Percentiles rank a stretch among this genome's conserved stretches.
Evolutionary conservation across 1,284 basidiomycete species (phyloP).

Genomic region (Cutaneotrichosporon spelunceum): DNA sequence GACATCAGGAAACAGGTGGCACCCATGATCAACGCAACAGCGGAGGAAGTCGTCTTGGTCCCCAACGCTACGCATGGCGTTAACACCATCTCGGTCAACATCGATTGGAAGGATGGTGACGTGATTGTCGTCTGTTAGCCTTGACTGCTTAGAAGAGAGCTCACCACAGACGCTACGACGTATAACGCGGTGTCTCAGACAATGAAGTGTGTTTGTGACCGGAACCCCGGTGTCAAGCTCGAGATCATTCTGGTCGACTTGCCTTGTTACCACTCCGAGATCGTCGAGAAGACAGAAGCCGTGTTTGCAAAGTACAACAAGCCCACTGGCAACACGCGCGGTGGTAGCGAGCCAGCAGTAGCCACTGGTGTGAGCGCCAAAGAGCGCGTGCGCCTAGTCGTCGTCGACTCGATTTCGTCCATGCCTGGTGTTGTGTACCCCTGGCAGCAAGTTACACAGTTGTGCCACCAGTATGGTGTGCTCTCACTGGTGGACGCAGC

Average conservation of each 20-base stretch:
- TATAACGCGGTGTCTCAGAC: constrained; percentile 63
- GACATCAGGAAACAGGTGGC: constrained; percentile 59
- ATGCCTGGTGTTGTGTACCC: constrained; percentile 68
- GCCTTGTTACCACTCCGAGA: constrained; percentile 63
- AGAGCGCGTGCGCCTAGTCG: constrained; percentile 58
- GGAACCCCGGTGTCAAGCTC: constrained; percentile 57
- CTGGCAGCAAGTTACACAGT: constrained; percentile 70
- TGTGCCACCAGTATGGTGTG: constrained; percentile 67
- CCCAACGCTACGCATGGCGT: constrained; percentile 66
- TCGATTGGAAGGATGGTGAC: constrained; percentile 59
- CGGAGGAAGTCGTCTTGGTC: constrained; percentile 65
- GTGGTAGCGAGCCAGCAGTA: constrained; percentile 12
- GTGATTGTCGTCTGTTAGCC: constrained; percentile 57
- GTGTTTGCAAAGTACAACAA: constrained; percentile 47
- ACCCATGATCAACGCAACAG: constrained; percentile 59
- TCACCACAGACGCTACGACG: constrained; percentile 50
- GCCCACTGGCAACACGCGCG: neutral
- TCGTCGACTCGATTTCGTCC: constrained; percentile 72
- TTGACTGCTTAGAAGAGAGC: too few species aligned
- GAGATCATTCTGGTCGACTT: constrained; percentile 60
- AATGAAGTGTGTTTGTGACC: constrained; percentile 63
- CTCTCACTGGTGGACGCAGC: constrained; percentile 77
- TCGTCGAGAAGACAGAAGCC: constrained; percentile 59
- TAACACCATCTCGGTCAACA: constrained; percentile 63
- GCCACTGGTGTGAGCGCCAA: constrained; percentile 30